A percentile compares a stretch with the other conserved stretches of the same genome.
Conservation (phyloP, 495 filamentous ascomycete genomes). For the Podospora bellae-mahoneyi region DNA sequence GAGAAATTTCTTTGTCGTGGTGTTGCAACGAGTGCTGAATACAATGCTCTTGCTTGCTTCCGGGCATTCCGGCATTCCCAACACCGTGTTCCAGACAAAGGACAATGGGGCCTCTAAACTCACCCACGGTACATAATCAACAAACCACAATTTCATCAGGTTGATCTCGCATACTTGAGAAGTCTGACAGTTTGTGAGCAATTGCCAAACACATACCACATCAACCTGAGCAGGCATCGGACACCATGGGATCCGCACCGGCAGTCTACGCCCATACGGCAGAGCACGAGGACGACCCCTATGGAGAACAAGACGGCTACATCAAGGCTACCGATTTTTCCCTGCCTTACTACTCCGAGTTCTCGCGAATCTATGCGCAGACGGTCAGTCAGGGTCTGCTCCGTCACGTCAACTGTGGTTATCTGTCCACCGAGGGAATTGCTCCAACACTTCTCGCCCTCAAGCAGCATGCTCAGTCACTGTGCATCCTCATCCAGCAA, state of each 20-base stretch:
- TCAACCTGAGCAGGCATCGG: background rate
- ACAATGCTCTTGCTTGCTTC: constrained; percentile 10
- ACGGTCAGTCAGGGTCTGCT: constrained; percentile 29
- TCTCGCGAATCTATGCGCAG: constrained; percentile 24
- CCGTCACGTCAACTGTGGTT: constrained; percentile 49
- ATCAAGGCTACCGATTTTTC: constrained; percentile 34
- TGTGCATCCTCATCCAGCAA: constrained; percentile 47
- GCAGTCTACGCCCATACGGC: constrained; percentile 20
- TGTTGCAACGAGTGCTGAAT: background rate
- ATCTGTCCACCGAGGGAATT: constrained; percentile 44
- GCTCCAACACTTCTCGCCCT: constrained; percentile 50
- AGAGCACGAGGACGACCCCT: constrained; percentile 31
- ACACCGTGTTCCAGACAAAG: background rate
- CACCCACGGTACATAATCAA: background rate
- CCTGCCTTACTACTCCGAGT: constrained; percentile 33
- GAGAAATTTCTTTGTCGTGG: constrained; percentile 1
- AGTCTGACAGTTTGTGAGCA: background rate
- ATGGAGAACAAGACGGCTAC: constrained; percentile 29
- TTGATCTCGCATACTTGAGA: background rate
- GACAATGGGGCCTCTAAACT: background rate
- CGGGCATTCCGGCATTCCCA: background rate
- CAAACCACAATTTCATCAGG: background rate
- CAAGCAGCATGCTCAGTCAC: constrained; percentile 55
- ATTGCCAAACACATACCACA: background rate
- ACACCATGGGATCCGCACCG: background rate